Evolutionary conservation across 2,329 filamentous ascomycete genomes (phyloP).

Genomic region (Nannizziopsis arthrosporioides): DNA sequence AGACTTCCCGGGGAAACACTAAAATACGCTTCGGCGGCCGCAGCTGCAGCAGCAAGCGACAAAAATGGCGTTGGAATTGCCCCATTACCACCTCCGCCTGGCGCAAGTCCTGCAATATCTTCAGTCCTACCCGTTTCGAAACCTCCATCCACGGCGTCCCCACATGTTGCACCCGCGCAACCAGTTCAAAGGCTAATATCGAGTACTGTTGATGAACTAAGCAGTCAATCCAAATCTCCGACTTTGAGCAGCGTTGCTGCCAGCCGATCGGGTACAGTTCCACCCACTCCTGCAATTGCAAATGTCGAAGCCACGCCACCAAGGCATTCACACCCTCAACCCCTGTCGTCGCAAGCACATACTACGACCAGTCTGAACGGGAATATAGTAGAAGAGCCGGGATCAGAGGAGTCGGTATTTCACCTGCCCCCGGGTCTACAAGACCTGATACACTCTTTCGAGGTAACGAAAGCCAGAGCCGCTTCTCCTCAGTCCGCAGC

Average conservation of each 20-base stretch:
- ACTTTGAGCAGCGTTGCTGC: constrained; percentile 37
- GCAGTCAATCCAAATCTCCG: constrained; percentile 42
- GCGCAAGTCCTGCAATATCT: constrained; percentile 43
- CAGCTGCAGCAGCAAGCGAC: constrained; percentile 81
- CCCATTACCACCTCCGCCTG: constrained; percentile 81
- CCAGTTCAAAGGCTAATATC: constrained; percentile 31
- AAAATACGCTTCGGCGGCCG: constrained; percentile 93
- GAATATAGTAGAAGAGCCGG: constrained; percentile 40
- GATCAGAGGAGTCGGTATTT: constrained; percentile 70
- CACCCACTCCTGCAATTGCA: constrained; percentile 38
- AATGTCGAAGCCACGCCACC: constrained; percentile 32
- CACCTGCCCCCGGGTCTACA: constrained; percentile 80
- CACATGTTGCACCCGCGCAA: constrained; percentile 40
- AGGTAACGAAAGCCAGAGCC: constrained; percentile 63
- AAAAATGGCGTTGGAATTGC: constrained; percentile 83
- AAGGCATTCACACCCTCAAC: constrained; percentile 29
- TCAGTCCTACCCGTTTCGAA: constrained; percentile 40
- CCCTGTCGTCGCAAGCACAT: constrained; percentile 40
- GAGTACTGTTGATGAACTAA: constrained; percentile 32
- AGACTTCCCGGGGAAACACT: constrained; percentile 78
- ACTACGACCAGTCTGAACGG: constrained; percentile 35
- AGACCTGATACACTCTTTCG: constrained; percentile 83
- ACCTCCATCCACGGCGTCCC: constrained; percentile 49
- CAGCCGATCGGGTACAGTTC: constrained; percentile 29
- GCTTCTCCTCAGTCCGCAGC: constrained; percentile 51